Conservation (phyloP, 768 basidiomycete species). For the Rossbeevera mucosa region DNA sequence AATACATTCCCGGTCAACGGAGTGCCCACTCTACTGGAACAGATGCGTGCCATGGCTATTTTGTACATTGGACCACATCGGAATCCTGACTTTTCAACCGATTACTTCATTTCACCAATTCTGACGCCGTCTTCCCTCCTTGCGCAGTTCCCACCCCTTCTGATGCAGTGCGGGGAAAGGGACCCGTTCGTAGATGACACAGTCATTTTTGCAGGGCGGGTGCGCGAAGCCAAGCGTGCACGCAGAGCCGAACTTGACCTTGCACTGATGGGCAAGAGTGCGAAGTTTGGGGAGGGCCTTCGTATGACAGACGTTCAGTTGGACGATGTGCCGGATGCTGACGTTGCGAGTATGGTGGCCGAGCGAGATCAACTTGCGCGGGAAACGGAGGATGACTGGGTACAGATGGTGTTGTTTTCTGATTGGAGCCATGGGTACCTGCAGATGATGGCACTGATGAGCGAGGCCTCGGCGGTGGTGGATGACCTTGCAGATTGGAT, state of each 20-base stretch:
- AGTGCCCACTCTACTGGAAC: conserved; percentile 10
- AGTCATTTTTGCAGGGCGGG: conserved; percentile 89
- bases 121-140: conserved; percentile 79
- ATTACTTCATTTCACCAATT: conserved; percentile 96
- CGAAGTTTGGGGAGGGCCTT: conserved; percentile 56
- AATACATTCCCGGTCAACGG: background rate
- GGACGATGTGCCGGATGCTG: conserved; percentile 25
- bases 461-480: conserved; percentile 73
- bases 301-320: conserved; percentile 51
- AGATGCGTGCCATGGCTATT: conserved; percentile 99
- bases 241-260: conserved; percentile 71
- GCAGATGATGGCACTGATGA: conserved; percentile 89
- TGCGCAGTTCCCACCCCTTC: conserved; percentile 88
- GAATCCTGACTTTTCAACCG: conserved; percentile 90
- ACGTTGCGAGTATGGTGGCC: conserved; percentile 42
- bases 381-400: conserved; percentile 92
- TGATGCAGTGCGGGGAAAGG: conserved; percentile 95
- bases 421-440: conserved; percentile 98
- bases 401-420: conserved; percentile 86
- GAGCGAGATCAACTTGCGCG: conserved; percentile 57
- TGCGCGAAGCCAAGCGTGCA: conserved; percentile 91
- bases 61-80: conserved; percentile 91
- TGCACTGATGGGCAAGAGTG: conserved; percentile 55
- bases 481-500: conserved; percentile 91
- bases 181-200: conserved; percentile 97